Evolutionary conservation across 768 basidiomycete species (phyloP).

Genomic region (Pisolithus albus): DNA sequence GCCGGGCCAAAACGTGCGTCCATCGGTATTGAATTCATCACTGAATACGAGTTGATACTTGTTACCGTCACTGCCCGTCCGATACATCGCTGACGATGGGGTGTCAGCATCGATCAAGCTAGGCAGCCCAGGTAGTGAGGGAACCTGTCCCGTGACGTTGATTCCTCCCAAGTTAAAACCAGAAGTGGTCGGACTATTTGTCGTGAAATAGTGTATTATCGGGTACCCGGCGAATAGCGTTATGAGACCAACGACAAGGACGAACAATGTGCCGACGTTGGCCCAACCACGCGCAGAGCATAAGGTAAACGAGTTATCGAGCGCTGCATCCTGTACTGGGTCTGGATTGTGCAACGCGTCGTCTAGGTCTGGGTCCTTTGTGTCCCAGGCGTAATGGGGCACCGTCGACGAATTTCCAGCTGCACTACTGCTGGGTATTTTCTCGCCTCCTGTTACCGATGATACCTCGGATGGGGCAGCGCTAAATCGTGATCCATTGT

Average conservation of each 20-base stretch:
- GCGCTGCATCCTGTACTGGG: conserved; percentile 57
- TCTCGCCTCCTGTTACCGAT: conserved; percentile 31
- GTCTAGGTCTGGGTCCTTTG: conserved; percentile 78
- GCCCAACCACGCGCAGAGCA: conserved; percentile 81
- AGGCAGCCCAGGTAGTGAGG: conserved; percentile 60
- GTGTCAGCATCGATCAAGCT: conserved; percentile 74
- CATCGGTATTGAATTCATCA: conserved; percentile 76
- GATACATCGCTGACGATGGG: conserved; percentile 46
- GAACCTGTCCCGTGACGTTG: conserved; percentile 85
- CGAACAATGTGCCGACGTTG: conserved; percentile 67
- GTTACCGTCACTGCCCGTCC: conserved; percentile 69
- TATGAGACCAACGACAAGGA: conserved; percentile 63
- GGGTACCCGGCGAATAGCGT: conserved; percentile 87
- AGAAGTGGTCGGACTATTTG: conserved; percentile 18
- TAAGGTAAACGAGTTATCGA: conserved; percentile 55
- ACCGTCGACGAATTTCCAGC: conserved; percentile 51
- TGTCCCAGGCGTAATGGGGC: conserved; percentile 71
- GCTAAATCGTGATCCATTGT: conserved; percentile 51
- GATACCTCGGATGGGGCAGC: conserved; percentile 43
- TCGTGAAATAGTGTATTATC: conserved; percentile 54
- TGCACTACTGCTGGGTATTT: conserved; percentile 18
- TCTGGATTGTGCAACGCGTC: conserved; percentile 88
- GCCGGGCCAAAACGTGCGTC: conserved; percentile 67
- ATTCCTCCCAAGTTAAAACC: conserved; percentile 83
- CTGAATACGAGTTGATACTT: conserved; percentile 82